Evolutionary conservation across 164 flowering plant species (phyloP).

Genomic region (Tinospora cordifolia): DNA sequence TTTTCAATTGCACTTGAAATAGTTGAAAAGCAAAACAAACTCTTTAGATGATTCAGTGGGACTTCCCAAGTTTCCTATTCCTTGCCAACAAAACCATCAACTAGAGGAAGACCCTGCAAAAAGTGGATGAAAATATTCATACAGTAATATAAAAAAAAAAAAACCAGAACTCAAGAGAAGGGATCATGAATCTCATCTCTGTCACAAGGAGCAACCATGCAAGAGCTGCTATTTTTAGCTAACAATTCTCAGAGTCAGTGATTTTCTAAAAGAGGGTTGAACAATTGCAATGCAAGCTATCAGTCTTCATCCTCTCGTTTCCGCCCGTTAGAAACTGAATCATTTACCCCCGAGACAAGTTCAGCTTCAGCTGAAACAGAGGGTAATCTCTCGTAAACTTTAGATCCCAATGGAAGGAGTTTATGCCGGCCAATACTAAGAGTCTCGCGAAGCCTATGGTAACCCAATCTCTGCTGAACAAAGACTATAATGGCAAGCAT

Average conservation of each 20-base stretch:
- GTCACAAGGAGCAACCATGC: background rate
- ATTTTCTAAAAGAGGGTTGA: background rate
- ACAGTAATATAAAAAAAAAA: too few relatives aligned
- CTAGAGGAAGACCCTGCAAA: too few relatives aligned
- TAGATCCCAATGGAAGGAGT: conserved; percentile 51
- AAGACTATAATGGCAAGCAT: conserved; percentile 44
- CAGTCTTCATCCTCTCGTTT: conserved; percentile 13
- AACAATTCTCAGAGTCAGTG: background rate
- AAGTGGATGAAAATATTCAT: background rate
- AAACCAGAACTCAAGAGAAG: background rate
- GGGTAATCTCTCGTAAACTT: conserved; percentile 61
- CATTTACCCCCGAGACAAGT: conserved; percentile 45
- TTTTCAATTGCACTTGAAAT: background rate
- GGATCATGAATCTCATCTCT: background rate
- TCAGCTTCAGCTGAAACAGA: conserved; percentile 60
- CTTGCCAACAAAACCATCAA: too few relatives aligned
- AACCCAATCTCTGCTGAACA: conserved; percentile 73
- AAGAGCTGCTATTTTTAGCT: background rate
- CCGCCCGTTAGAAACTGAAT: conserved; percentile 7
- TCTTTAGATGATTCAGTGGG: too few relatives aligned
- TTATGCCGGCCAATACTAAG: conserved; percentile 29
- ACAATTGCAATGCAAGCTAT: background rate
- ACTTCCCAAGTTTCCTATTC: too few relatives aligned
- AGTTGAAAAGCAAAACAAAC: background rate
- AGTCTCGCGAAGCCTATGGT: conserved; percentile 40